Evolutionary conservation across 306 rosid genomes (phyloP), one percentile per base, ranked within the genome.

Genomic region (Inga laurina): DNA sequence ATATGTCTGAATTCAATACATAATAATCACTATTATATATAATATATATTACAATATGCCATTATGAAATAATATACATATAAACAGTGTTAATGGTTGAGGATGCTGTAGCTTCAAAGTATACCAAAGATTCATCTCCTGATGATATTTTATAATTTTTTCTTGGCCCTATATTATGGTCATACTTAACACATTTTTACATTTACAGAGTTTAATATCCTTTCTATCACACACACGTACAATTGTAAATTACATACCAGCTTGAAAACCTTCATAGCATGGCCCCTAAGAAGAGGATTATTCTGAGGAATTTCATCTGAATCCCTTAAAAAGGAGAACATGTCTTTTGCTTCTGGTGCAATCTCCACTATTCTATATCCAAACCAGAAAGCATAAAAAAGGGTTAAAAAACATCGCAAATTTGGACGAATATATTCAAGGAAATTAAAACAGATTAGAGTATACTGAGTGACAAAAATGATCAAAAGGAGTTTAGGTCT

Each of bases 251-350:
- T 57, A 21, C 32, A 59, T 59, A 59, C 66, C 66, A 59, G 66
- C 34, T 59, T 59, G 66, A 59, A 59, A 22, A 59, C 66, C 66
- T 59, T 59, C 66, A 59, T 59, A 59, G 66, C 66, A 10, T 59
- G 66, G 34, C 66, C 66, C 11, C 66, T 59, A 32, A 59, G 66
- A 32, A 59, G 34, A 59, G 66, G 66, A 59, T 59, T 59, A 59
- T 59, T 59, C 13, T 59, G 66, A 24, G 66, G 66, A 59, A 59
- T 59, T 22, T 59, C 32, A 22, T 59, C 7, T 10, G 66, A 22
- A 59, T 59, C 66, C 66, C 32, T n/a, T 59, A 59, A 59, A 59
- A 59, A 59, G 34, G 66, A 59, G 66, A 59, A 59, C 66, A 59
- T 22, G 34, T 22, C 34, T 59, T 59, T 59, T 8, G 34, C 66